A percentile compares a stretch with the other conserved stretches of the same genome.
Evolutionary conservation across 1,284 basidiomycete genomes (phyloP).

Genomic region (Puccinia hordei): DNA sequence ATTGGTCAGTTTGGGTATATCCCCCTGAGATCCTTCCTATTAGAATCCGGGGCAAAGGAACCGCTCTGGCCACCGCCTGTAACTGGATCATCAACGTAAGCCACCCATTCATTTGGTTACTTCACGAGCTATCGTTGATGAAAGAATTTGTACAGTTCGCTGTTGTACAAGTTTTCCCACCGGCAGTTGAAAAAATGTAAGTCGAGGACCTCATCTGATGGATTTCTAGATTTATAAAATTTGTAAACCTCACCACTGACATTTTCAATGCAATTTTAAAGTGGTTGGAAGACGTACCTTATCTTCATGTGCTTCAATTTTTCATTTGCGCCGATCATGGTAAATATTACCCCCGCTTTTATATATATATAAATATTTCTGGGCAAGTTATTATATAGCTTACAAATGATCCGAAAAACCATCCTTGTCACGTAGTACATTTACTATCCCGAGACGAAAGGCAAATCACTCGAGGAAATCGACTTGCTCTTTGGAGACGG

Average conservation of each 20-base stretch:
- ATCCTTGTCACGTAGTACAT: slow-evolving; percentile 44
- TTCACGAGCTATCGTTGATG: too few species aligned
- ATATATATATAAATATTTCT: too few species aligned
- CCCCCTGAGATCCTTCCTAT: slow-evolving; percentile 58
- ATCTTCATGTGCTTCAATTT: slow-evolving; percentile 53
- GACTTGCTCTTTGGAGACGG: slow-evolving; percentile 47
- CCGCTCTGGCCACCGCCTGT: slow-evolving; percentile 57
- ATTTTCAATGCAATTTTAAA: background rate
- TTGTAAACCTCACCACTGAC: background rate
- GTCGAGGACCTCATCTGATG: background rate
- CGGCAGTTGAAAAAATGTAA: slow-evolving; percentile 52
- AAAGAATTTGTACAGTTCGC: slow-evolving; percentile 46
- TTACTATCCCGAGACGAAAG: slow-evolving; percentile 54
- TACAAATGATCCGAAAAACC: background rate
- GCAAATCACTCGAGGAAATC: slow-evolving; percentile 51
- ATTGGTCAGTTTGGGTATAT: slow-evolving; percentile 57
- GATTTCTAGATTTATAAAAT: background rate
- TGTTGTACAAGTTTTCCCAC: slow-evolving; percentile 46
- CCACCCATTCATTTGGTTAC: background rate
- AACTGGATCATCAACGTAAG: slow-evolving; percentile 58
- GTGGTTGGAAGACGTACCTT: slow-evolving; percentile 58
- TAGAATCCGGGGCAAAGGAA: slow-evolving; percentile 57
- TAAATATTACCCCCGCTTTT: background rate
- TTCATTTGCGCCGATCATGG: slow-evolving; percentile 52
- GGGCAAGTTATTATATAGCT: background rate